Conservation (phyloP, 192 early-diverging fungal genomes). For the Linnemannia zychae region DNA sequence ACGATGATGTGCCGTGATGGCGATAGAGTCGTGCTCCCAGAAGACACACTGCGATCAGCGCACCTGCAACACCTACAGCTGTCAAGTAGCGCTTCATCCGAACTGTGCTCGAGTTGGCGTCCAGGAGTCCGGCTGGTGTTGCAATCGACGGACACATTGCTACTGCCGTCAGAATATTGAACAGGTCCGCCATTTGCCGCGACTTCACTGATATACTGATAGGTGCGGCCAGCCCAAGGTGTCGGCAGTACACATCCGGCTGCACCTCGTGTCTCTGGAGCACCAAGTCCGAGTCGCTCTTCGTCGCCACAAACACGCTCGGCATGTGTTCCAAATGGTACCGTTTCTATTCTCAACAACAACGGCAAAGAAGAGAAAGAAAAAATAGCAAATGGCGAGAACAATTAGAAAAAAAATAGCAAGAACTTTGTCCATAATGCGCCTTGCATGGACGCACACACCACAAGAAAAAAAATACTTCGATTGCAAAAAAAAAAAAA, state of each 20-base stretch:
- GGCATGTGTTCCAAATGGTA: constrained; percentile 90
- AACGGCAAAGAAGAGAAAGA: neutral
- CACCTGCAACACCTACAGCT: constrained; percentile 54
- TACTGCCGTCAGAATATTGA: constrained; percentile 85
- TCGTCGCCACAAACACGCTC: constrained; percentile 94
- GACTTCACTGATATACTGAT: constrained; percentile 91
- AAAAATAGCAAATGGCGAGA: neutral
- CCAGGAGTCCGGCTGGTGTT: constrained; percentile 52
- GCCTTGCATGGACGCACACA: neutral
- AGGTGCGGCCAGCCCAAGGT: constrained; percentile 88
- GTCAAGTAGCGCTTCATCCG: constrained; percentile 53
- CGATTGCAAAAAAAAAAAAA: constrained; percentile 4
- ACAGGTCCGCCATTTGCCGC: constrained; percentile 88
- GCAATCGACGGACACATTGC: constrained; percentile 82
- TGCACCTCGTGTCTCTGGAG: constrained; percentile 85
- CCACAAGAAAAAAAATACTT: constrained; percentile 17
- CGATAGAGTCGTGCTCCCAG: constrained; percentile 53
- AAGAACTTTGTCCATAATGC: neutral
- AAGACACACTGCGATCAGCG: constrained; percentile 51
- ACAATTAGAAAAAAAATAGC: constrained; percentile 1
- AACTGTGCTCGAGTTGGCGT: constrained; percentile 39
- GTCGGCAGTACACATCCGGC: constrained; percentile 95
- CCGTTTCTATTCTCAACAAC: constrained; percentile 67
- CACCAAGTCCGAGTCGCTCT: constrained; percentile 93
- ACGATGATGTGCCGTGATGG: constrained; percentile 31